Evolutionary conservation across 805 yeast genomes (phyloP), one percentile per base, ranked within the genome.

Genomic region (Blastobotrys attinorum): DNA sequence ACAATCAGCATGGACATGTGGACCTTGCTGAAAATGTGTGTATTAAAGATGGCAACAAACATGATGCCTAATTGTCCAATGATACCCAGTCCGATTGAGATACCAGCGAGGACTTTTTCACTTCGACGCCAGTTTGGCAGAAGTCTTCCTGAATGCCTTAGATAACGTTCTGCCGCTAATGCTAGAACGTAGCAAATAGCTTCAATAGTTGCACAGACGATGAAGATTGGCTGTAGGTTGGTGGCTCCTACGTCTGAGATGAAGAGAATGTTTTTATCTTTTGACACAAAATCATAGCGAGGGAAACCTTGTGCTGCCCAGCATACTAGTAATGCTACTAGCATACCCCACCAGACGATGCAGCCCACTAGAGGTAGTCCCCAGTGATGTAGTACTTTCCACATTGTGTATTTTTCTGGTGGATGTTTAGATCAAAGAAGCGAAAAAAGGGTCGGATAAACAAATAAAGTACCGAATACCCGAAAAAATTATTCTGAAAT

Each of bases 191-290:
- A 84, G 52, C 84, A 78, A 3, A 84, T 64, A 11, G 88, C 94
- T 64, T 87, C 95, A 58, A 79, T 71, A 0, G 81, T 85, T 1
- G 85, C 70, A 54, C 95, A 81, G 15, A 82, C 65, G 31, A 89
- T 86, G 62, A 90, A 90, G 17, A 89, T 63, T 1, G 95, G 95
- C 59, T 88, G 83, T 40, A 87, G 66, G 52, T 79, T 80, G 7
- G 95, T 83, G 7, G 97, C 96, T 2, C 90, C 96, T 40, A 89
- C 75, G 56, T 89, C 85, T 2, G 95, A 83, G 40, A 90, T 76
- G 63, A 83, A 90, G 32, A 63, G 54, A 2, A 86, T 80, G 75
- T 29, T 63, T 44, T 57, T 60, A 15, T 43, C 42, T 33, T 50
- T 42, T 55, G 50, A 77, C 70, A 77, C 73, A 50, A 78, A 79